Evolutionary conservation across 2,329 filamentous ascomycete genomes (phyloP), one percentile per base, ranked within the genome.

Genomic region (Pseudocercospora musae): DNA sequence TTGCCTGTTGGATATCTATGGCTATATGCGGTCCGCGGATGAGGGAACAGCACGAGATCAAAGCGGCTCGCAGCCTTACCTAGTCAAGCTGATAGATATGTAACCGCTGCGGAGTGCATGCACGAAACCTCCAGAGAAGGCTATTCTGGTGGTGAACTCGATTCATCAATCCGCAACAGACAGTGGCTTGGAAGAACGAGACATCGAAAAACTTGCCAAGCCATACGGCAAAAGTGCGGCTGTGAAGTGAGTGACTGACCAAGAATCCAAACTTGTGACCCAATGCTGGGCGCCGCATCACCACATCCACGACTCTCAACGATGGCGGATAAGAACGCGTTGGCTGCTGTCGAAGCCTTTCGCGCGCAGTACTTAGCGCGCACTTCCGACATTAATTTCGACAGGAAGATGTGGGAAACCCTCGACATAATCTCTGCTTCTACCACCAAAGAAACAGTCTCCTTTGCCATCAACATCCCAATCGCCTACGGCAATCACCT

Each of bases 311-410:
- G 15, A 4, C 37, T 40, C 37, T 18, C 29, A 27, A 50, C 44
- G 3, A 48, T 52, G 27, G 57, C 10, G n/a, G 20, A 48, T 10
- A 46, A 44, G 18, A 44, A 60, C 27, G 46, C 60, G 18, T 48
- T 67, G 10, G 37, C 60, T 42, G 59, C 59, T 18, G 56, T 67
- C 44, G 63, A 62, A 53, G 46, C 31, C 55, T 66, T 63, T 46
- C 62, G 60, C n/a, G 20, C 33, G 6, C 52, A 59, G 33, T 66
- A 65, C 37, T 53, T 69, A 11, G 52, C 56, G 18, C 31, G 53
- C 1, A 65, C 62, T 5, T 58, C 62, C 13, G 10, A 53, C n/a
- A 33, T 62, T 50, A 66, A 68, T 54, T 69, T 69, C 59, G 67
- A 67, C 44, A 58, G 62, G 20, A 57, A 49, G 13, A 53, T 69